Evolutionary conservation across 257 asterid genomes (phyloP).

Genomic region (Anisodus acutangulus): DNA sequence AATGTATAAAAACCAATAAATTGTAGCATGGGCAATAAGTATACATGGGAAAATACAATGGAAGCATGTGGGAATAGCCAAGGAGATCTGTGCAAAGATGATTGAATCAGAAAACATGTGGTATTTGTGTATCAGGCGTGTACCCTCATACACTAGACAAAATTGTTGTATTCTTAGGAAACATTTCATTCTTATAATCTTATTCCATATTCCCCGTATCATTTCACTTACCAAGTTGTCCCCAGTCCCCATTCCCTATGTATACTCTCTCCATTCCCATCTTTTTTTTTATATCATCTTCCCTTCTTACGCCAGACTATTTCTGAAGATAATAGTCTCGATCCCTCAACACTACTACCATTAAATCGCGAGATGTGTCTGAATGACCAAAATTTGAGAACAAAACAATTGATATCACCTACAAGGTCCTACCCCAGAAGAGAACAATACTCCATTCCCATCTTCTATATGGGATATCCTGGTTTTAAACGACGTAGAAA

Average conservation of each 20-base stretch:
- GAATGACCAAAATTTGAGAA: no score
- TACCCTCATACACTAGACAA: slow-evolving; percentile 51
- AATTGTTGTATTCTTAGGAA: slow-evolving; percentile 54
- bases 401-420: no score
- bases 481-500: no score
- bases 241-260: slow-evolving; percentile 29
- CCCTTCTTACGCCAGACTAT: no score
- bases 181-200: slow-evolving; percentile 55
- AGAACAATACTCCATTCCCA: no score
- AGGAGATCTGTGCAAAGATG: slow-evolving; percentile 54
- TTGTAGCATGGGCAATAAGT: slow-evolving; percentile 33
- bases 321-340: no score
- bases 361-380: no score
- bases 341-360: no score
- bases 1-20: background rate
- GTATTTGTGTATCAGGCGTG: slow-evolving; percentile 45
- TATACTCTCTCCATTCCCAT: no score
- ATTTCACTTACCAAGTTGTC: slow-evolving; percentile 54
- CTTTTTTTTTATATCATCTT: no score
- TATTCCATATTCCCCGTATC: slow-evolving; percentile 49
- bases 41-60: slow-evolving; percentile 32
- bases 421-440: no score
- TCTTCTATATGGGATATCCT: no score
- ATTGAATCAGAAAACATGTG: slow-evolving; percentile 40
- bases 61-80: slow-evolving; percentile 33